Percentiles rank a stretch among this genome's conserved stretches.
Conservation (phyloP, 2,329 filamentous ascomycete genomes). For the Aspergillus sp. region DNA sequence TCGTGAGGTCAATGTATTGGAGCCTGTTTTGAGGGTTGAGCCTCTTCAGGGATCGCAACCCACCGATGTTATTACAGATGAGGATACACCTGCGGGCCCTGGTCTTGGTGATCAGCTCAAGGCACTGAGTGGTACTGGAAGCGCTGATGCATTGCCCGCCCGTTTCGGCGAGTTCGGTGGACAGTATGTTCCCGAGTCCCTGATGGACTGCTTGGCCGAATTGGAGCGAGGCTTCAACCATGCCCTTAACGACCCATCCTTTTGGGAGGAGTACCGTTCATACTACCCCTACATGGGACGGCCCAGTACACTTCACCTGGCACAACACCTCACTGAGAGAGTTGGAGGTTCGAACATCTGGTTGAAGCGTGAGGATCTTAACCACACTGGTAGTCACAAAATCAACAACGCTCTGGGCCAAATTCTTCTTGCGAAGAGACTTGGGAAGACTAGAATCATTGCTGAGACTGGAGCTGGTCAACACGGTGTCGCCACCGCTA, state of each 20-base stretch:
- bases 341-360: conserved; percentile 95
- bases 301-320: conserved; percentile 86
- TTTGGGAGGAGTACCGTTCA: conserved; percentile 95
- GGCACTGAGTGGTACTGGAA: conserved; percentile 67
- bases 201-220: conserved; percentile 94
- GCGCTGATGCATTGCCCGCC: conserved; percentile 66
- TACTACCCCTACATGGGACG: conserved; percentile 98
- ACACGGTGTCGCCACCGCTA: conserved; percentile 96
- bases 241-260: conserved; percentile 80
- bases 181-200: conserved; percentile 93
- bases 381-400: conserved; percentile 98
- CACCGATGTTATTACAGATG: conserved; percentile 65
- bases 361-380: conserved; percentile 95
- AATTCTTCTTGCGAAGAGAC: conserved; percentile 75
- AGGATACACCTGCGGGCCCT: conserved; percentile 56
- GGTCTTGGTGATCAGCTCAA: conserved; percentile 81
- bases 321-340: conserved; percentile 81
- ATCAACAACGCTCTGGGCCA: conserved; percentile 99
- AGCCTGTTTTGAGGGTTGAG: conserved; percentile 63
- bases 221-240: conserved; percentile 88
- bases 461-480: conserved; percentile 97
- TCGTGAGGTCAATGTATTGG: conserved; percentile 68
- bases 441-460: conserved; percentile 97
- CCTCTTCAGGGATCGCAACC: conserved; percentile 52
- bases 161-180: conserved; percentile 95